phyloP scores from a whole-genome alignment of 192 early-diverging fungal species.

The Bifiguratus adelaidae region DNA sequence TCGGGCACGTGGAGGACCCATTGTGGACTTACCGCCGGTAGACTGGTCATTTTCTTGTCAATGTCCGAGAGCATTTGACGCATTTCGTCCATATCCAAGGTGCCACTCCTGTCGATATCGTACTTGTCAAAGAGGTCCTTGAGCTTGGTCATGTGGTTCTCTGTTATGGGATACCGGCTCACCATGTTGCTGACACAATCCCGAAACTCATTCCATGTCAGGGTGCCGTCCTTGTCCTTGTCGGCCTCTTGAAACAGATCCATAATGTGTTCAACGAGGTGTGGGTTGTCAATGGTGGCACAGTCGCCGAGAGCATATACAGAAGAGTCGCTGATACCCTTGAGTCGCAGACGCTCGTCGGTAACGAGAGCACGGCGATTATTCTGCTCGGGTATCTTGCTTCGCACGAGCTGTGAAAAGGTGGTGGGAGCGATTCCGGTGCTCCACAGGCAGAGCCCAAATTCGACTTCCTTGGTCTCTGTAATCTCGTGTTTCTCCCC shows the following conservation, averaged over 20 bases:
- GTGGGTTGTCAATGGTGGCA: conserved; percentile 58
- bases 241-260: conserved; percentile 33
- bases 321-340: conserved; percentile 35
- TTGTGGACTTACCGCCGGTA: conserved; percentile 33
- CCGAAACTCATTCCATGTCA: conserved; percentile 41
- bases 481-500: conserved; percentile 16
- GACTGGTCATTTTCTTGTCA: conserved; percentile 35
- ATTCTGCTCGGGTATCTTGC: conserved; percentile 19
- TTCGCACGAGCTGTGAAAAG: not conserved
- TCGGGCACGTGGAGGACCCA: not conserved
- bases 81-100: conserved; percentile 38
- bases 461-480: conserved; percentile 17
- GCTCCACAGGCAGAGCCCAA: conserved; percentile 43
- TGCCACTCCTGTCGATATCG: conserved; percentile 35
- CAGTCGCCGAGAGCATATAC: conserved; percentile 70
- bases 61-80: conserved; percentile 31
- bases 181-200: conserved; percentile 22
- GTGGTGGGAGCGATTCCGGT: conserved; percentile 26
- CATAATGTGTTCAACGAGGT: conserved; percentile 33
- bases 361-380: conserved; percentile 50
- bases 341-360: conserved; percentile 40
- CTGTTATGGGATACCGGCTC: conserved; percentile 36
- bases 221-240: conserved; percentile 25
- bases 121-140: conserved; percentile 29
- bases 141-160: conserved; percentile 35